These are phyloP conservation scores for Penicillium psychrofluorescens DNA, from an alignment of 495 filamentous ascomycete species.

Conservation along the genomic window DNA sequence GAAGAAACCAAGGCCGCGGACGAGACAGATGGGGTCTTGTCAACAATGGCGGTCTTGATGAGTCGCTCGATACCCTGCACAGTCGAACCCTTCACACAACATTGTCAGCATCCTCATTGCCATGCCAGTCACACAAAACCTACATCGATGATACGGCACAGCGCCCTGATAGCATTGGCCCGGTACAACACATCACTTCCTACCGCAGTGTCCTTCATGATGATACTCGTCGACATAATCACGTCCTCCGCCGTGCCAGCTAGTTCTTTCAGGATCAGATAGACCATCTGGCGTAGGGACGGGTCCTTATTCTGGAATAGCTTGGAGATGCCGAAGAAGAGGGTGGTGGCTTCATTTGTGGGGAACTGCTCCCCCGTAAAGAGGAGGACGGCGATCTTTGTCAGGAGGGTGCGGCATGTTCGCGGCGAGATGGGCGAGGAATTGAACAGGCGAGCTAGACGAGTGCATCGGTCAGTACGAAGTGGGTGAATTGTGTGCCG, in stretches of 20 bases:
- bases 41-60: conserved; percentile 98
- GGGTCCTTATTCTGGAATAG: conserved; percentile 99
- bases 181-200: conserved; percentile 93
- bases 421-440: conserved; percentile 89
- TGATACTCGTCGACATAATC: conserved; percentile 98
- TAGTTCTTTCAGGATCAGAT: conserved; percentile 95
- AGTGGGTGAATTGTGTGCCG: too few relatives aligned
- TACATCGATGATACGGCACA: conserved; percentile 98
- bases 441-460: conserved; percentile 90
- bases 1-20: conserved; percentile 95
- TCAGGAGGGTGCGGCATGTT: conserved; percentile 90
- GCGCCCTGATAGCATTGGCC: conserved; percentile 91
- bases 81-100: conserved; percentile 64
- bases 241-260: conserved; percentile 96
- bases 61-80: conserved; percentile 97
- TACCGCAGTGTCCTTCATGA: conserved; percentile 98
- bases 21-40: conserved; percentile 97
- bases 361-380: conserved; percentile 97
- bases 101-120: conserved; percentile 5
- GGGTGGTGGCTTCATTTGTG: conserved; percentile 91
- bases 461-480: conserved; percentile 14
- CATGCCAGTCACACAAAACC: background rate
- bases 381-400: conserved; percentile 93
- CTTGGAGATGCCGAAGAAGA: conserved; percentile 99
- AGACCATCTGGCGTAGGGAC: conserved; percentile 97